A percentile compares a stretch with the other conserved stretches of the same genome.
Evolutionary conservation across 306 rosid species (phyloP).

Genomic region (Castanospermum australe): DNA sequence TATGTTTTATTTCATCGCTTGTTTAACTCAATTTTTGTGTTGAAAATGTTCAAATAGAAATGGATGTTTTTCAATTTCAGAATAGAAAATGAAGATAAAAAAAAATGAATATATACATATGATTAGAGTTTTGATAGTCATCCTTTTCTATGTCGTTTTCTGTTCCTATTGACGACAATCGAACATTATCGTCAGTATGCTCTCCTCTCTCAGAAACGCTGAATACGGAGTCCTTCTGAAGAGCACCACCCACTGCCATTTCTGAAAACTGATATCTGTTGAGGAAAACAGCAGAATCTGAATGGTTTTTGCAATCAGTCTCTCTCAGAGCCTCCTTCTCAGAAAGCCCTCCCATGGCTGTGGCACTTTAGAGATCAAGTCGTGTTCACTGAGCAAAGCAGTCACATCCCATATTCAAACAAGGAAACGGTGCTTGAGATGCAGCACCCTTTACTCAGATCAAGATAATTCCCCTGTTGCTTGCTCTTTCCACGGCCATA

Average conservation of each 20-base stretch:
- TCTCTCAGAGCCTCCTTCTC: slow-evolving; percentile 23
- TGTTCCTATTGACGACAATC: background rate
- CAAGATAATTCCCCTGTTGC: slow-evolving; percentile 55
- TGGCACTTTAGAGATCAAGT: slow-evolving; percentile 23
- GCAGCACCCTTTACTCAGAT: slow-evolving; percentile 61
- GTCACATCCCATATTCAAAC: slow-evolving; percentile 25
- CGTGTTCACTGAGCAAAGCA: slow-evolving; percentile 26
- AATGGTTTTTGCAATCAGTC: slow-evolving; percentile 38
- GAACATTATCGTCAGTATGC: background rate
- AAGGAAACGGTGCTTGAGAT: slow-evolving; percentile 63
- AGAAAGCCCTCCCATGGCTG: slow-evolving; percentile 23
- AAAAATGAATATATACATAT: too few species aligned
- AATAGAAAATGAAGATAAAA: too few species aligned
- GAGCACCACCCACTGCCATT: background rate
- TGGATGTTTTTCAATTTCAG: too few species aligned
- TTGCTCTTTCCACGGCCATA: slow-evolving; percentile 88
- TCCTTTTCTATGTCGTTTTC: background rate
- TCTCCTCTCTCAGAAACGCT: background rate
- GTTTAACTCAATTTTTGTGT: background rate
- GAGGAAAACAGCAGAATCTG: background rate
- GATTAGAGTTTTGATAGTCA: background rate
- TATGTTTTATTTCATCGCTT: too few species aligned
- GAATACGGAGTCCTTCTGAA: background rate
- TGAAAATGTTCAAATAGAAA: background rate
- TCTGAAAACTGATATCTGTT: background rate